These are phyloP conservation scores for Urochloa ruziziensis DNA, from an alignment of 176 grass and related monocot species.

Conservation along the genomic window DNA sequence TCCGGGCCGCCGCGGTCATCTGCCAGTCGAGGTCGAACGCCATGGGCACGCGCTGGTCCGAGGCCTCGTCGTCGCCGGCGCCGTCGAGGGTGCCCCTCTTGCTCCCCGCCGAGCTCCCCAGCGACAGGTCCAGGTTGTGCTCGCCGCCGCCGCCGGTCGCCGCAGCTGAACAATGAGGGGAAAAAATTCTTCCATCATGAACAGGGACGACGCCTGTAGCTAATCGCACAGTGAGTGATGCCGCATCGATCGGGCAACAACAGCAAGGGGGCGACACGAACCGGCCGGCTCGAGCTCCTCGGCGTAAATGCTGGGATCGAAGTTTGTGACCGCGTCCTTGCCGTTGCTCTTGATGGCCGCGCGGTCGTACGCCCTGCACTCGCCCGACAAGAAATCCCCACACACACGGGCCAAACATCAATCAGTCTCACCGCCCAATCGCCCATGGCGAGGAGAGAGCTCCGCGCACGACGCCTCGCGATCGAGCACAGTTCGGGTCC, in stretches of 20 bases:
- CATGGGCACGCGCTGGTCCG: slow-evolving; percentile 59
- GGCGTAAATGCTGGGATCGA: slow-evolving; percentile 70
- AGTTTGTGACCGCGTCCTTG: slow-evolving; percentile 84
- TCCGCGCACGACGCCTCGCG: neutral
- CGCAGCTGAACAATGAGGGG: slow-evolving; percentile 2
- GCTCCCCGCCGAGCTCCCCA: slow-evolving; percentile 66
- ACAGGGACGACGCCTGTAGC: neutral
- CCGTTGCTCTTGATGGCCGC: slow-evolving; percentile 88
- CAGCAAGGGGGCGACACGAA: neutral
- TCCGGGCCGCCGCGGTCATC: slow-evolving; percentile 35
- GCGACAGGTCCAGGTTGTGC: slow-evolving; percentile 87
- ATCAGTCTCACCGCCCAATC: slow-evolving; percentile 34
- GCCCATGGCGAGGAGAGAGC: neutral
- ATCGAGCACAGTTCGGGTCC: slow-evolving; percentile 23
- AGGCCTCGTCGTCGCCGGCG: neutral
- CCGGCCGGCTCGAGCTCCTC: slow-evolving; percentile 52
- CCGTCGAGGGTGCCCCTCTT: slow-evolving; percentile 49
- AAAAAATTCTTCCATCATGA: neutral
- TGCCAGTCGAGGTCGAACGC: slow-evolving; percentile 68
- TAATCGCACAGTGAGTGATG: neutral
- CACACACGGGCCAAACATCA: slow-evolving; percentile 10
- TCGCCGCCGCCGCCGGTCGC: slow-evolving; percentile 26
- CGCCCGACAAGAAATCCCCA: slow-evolving; percentile 13
- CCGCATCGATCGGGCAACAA: neutral
- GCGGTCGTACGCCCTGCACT: slow-evolving; percentile 69